A percentile compares a stretch with the other conserved stretches of the same genome.
Conservation (phyloP, 23 red algal species). For the Agarophyton chilense region DNA sequence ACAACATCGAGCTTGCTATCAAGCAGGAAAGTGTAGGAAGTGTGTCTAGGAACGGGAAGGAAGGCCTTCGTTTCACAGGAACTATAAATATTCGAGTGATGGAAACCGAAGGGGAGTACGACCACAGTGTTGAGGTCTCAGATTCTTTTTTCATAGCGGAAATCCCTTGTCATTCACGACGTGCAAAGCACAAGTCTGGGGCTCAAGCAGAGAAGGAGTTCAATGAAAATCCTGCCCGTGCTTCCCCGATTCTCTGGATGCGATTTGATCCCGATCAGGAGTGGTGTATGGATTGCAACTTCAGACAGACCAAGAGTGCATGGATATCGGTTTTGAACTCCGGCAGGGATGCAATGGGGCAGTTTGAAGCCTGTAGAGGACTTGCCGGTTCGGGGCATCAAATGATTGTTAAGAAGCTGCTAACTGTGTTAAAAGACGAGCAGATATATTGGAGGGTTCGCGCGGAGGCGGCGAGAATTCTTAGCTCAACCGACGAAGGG, state of each 20-base stretch:
- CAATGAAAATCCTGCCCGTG: constrained; percentile 50
- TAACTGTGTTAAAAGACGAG: constrained; percentile 62
- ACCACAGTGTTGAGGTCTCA: constrained; percentile 78
- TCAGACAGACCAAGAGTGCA: constrained; percentile 67
- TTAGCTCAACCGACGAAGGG: constrained; percentile 61
- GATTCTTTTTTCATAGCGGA: constrained; percentile 56
- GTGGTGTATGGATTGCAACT: constrained; percentile 68
- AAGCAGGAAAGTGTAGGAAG: constrained; percentile 65
- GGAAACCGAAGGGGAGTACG: constrained; percentile 86
- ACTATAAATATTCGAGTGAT: constrained; percentile 71
- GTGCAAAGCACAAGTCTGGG: constrained; percentile 53
- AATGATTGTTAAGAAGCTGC: constrained; percentile 51
- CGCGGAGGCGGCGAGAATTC: constrained; percentile 68
- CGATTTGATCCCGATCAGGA: constrained; percentile 91
- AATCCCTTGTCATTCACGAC: constrained; percentile 67
- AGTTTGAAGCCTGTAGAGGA: constrained; percentile 76
- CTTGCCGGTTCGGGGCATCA: constrained; percentile 35
- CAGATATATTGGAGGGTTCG: constrained; percentile 88
- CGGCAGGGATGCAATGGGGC: constrained; percentile 81
- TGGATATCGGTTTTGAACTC: constrained; percentile 74
- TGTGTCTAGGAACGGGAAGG: not conserved
- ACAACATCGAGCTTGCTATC: constrained; percentile 78
- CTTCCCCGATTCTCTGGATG: constrained; percentile 81
- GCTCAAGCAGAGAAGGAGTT: constrained; percentile 55
- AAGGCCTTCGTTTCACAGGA: constrained; percentile 64